Evolutionary conservation across 345 rosid species (phyloP), one percentile per base, ranked within the genome.

Genomic region (Clausena lansium): DNA sequence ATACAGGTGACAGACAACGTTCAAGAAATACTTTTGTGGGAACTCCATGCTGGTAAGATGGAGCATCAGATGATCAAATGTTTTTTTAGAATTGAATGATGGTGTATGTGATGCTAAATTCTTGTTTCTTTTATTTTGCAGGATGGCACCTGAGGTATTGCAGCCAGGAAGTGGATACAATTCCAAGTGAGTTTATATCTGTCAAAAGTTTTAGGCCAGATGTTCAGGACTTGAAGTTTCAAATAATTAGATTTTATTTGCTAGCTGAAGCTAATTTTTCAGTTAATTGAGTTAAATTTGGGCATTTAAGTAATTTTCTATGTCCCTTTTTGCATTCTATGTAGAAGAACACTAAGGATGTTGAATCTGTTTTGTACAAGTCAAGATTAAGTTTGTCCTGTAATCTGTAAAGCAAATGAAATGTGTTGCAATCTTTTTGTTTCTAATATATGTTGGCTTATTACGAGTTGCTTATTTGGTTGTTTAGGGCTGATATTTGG

Each of bases 121-220:
- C 61, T 2, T 47, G 59, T 54, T 61, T 80, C 60, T 81, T 78
- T 71, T 76, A 36, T 67, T 77, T 81, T 83, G 71, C 88, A 97
- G 99, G 99, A 97, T 94, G 98, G 99, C 99, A 58, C 99, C 98
- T 0, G 99, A 97, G 86, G 99, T 97, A 41, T 84, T 97, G 85
- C 99, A 97, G 91, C 98, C 95, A 27, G 98, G 96, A 80, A 90
- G 93, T 82, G 98, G 99, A 86, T 97, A 97, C 80, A 90, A 97
- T 88, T 94, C 94, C 80, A 97, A 94, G 99, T 96, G 78, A 86
- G 99, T 87, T 60, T 72, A n/a, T 50, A 64, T 68, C 5, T 58
- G 11, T 66, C 22, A 35, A 61, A 22, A 59, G n/a, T 32, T 17
- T 57, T 67, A 74, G 52, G 68, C 69, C 24, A 14, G 41, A 27